phyloP scores from a whole-genome alignment of 345 rosid species.

The Lepidium aucheri region DNA sequence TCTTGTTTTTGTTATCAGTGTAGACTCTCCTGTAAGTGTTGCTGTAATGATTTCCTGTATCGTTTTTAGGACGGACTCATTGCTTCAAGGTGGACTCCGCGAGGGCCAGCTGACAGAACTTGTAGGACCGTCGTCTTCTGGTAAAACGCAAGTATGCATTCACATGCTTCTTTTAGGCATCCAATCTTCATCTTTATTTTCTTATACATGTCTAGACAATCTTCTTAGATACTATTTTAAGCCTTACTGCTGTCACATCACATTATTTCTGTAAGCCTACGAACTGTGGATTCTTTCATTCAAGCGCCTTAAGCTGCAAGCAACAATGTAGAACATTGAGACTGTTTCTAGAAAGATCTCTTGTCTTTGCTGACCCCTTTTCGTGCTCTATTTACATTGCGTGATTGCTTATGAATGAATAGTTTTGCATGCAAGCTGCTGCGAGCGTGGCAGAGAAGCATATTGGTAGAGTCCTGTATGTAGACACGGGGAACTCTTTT shows the following conservation, averaged over 20 bases:
- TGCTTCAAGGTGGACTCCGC: conserved; percentile 61
- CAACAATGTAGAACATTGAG: neutral
- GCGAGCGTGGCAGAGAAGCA: conserved; percentile 44
- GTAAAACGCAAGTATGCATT: conserved; percentile 74
- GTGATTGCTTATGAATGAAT: neutral
- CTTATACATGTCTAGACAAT: neutral
- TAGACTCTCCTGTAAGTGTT: neutral
- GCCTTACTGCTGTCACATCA: neutral
- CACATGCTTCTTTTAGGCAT: neutral
- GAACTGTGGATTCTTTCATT: neutral
- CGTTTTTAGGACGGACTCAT: conserved; percentile 42
- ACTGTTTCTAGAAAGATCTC: neutral
- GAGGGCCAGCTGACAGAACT: conserved; percentile 71
- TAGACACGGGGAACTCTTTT: conserved; percentile 83
- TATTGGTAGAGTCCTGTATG: conserved; percentile 39
- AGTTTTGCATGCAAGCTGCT: conserved; percentile 68
- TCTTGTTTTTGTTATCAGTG: neutral
- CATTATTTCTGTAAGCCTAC: neutral
- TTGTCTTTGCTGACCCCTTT: neutral
- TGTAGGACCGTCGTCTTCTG: conserved; percentile 82
- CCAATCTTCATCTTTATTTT: neutral
- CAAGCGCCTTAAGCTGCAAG: neutral
- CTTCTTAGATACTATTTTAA: neutral
- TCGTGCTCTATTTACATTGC: neutral
- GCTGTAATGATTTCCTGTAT: neutral